Conservation (phyloP, 805 yeast species). For the Wickerhamiella alocasiicola region DNA sequence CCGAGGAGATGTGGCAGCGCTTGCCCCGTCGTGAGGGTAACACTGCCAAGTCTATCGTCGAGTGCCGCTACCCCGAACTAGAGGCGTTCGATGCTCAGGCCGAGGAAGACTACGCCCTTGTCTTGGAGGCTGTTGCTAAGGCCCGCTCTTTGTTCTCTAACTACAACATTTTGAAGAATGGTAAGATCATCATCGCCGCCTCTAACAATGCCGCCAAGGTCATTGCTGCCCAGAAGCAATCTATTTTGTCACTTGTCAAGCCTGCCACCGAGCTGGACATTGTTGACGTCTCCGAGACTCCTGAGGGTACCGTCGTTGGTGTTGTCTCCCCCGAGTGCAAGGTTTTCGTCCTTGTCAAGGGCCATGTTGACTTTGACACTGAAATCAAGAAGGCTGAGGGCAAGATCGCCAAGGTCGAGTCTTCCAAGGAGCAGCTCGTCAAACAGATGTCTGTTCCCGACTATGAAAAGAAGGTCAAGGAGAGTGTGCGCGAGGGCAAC, state of each 20-base stretch:
- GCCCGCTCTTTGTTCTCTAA: slow-evolving; percentile 88
- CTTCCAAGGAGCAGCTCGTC: slow-evolving; percentile 47
- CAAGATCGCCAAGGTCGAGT: slow-evolving; percentile 57
- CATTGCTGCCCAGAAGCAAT: slow-evolving; percentile 59
- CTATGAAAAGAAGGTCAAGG: slow-evolving; percentile 75
- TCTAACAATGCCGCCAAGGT: slow-evolving; percentile 37
- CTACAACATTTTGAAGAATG: slow-evolving; percentile 78
- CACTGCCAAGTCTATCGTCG: slow-evolving; percentile 54
- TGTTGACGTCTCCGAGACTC: slow-evolving; percentile 48
- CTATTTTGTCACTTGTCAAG: slow-evolving; percentile 85
- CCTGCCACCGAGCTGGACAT: slow-evolving; percentile 69
- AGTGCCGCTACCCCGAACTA: slow-evolving; percentile 67
- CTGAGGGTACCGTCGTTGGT: slow-evolving; percentile 81
- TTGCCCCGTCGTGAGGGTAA: slow-evolving; percentile 77
- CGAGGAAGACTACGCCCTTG: slow-evolving; percentile 65
- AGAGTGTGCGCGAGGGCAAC: slow-evolving; percentile 69
- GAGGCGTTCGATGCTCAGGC: slow-evolving; percentile 51
- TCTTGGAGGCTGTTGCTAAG: slow-evolving; percentile 74
- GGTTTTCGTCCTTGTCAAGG: slow-evolving; percentile 87
- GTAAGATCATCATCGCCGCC: slow-evolving; percentile 74
- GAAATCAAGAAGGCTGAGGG: slow-evolving; percentile 74
- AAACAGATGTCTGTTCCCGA: slow-evolving; percentile 62
- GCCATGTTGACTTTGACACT: slow-evolving; percentile 83
- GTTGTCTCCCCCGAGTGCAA: slow-evolving; percentile 69
- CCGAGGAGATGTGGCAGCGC: slow-evolving; percentile 99